Evolutionary conservation across 306 rosid species (phyloP), one percentile per base, ranked within the genome.

Genomic region (Carpinus fangiana): DNA sequence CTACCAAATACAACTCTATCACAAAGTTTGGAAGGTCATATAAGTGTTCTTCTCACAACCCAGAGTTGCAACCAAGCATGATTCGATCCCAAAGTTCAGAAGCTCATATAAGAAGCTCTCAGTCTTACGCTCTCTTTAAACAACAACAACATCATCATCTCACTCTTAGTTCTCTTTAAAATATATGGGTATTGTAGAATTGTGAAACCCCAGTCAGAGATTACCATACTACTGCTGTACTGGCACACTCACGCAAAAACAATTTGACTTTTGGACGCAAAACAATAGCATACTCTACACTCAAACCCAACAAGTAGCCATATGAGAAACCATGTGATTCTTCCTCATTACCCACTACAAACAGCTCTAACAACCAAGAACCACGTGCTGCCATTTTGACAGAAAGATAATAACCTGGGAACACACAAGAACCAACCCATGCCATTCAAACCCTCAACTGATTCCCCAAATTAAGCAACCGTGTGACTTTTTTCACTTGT

Each of bases 311-410:
- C 67, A 71, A 76, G 26, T 79, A 82, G 80, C 7, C 68, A 41
- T 5, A 41, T 5, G 7, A 41, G 45, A 6, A 41, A 41, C 45
- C 87, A 84, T 72, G 87, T 82, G 85, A 66, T 59, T 66, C 68
- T 84, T 71, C 77, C 76, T 77, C 71, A 75, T 72, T 73, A 73
- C 82, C 61, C 78, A 74, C 90, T 77, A 68, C 73, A 76, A 80
- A 64, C 51, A 60, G 56, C 82, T 69, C 54, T 7, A 61, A 69
- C 46, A 17, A 76, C 59, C 70, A 47, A 82, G 73, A 83, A 74
- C 43, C 88, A 76, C 79, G 86, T 83, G 87, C 79, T 51, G 67
- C 81, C 76, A 52, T 83, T 47, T 48, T 60, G 83, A 89, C 81
- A 72, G 73, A 65, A 57, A 26, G 66, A 26, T 31, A 9, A 60